These are phyloP conservation scores for Cucumis variabilis DNA, from an alignment of 331 rosid species.

Conservation along the genomic window DNA sequence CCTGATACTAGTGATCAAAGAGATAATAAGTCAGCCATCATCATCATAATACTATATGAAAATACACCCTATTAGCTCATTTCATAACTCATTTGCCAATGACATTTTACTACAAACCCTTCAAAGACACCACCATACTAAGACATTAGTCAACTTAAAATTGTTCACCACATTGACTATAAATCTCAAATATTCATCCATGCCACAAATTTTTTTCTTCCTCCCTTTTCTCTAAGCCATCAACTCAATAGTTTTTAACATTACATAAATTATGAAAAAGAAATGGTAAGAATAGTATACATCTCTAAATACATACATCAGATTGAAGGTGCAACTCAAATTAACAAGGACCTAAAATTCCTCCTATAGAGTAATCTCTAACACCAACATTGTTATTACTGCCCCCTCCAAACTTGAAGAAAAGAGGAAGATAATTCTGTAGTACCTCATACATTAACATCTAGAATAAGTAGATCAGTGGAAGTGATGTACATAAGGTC, in stretches of 20 bases:
- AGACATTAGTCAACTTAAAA: not conserved
- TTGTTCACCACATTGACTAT: not conserved
- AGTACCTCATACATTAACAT: conserved; percentile 19
- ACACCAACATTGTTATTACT: not conserved
- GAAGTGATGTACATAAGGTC: conserved; percentile 19
- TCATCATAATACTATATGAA: not conserved
- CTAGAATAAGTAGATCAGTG: conserved; percentile 25
- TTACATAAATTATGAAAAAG: too few relatives aligned
- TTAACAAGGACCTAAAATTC: not conserved
- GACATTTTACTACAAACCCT: not conserved
- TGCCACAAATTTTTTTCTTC: not conserved
- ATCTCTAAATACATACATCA: conserved; percentile 15
- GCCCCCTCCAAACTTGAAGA: too few relatives aligned
- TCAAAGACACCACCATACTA: not conserved
- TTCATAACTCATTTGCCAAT: not conserved
- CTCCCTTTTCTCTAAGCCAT: conserved; percentile 13
- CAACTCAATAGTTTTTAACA: conserved; percentile 1
- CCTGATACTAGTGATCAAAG: not conserved
- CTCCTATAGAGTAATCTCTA: not conserved
- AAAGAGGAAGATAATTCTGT: too few relatives aligned
- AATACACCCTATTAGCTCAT: not conserved
- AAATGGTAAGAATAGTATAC: not conserved
- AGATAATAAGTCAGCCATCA: not conserved
- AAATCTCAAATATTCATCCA: conserved; percentile 9
- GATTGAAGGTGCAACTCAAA: conserved; percentile 15